Conservation (phyloP, 2,329 filamentous ascomycete species). For the Emmonsiellopsis sp. region DNA sequence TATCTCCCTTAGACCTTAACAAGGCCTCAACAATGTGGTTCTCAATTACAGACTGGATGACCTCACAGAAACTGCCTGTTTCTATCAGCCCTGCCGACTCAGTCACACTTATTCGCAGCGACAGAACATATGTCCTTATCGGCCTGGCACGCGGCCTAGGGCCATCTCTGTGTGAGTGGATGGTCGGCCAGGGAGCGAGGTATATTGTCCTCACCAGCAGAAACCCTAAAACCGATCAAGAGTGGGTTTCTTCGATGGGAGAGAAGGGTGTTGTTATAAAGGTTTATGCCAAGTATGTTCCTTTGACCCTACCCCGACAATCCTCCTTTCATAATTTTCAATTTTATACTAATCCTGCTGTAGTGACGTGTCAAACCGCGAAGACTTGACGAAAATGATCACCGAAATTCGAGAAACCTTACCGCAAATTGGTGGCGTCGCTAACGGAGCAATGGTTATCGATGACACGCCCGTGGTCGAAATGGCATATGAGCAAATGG, state of each 20-base stretch:
- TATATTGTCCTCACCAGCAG: slow-evolving; percentile 10
- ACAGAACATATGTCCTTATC: slow-evolving; percentile 11
- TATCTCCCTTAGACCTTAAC: background rate
- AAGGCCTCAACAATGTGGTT: background rate
- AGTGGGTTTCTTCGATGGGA: slow-evolving; percentile 5
- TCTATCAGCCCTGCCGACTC: slow-evolving; percentile 1
- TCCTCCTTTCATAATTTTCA: background rate
- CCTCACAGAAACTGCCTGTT: slow-evolving; percentile 1
- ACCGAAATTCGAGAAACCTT: slow-evolving; percentile 8
- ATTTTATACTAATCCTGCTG: background rate
- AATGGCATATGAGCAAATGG: slow-evolving; percentile 10
- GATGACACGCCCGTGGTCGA: slow-evolving; percentile 9
- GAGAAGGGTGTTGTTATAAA: background rate
- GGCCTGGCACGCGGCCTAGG: slow-evolving; percentile 11
- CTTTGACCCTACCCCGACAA: background rate
- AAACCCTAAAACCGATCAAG: slow-evolving; percentile 7
- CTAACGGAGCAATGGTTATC: slow-evolving; percentile 18
- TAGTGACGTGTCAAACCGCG: slow-evolving; percentile 13
- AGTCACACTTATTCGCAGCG: background rate
- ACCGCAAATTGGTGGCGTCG: slow-evolving; percentile 17
- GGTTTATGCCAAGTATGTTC: background rate
- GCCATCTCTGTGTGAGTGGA: slow-evolving; percentile 6
- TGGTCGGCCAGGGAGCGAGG: slow-evolving; percentile 8
- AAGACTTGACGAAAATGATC: slow-evolving; percentile 1
- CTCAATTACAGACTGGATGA: slow-evolving; percentile 6